Evolutionary conservation across 2,329 filamentous ascomycete genomes (phyloP), one percentile per base, ranked within the genome.

Genomic region (Hypoxylon sp.): DNA sequence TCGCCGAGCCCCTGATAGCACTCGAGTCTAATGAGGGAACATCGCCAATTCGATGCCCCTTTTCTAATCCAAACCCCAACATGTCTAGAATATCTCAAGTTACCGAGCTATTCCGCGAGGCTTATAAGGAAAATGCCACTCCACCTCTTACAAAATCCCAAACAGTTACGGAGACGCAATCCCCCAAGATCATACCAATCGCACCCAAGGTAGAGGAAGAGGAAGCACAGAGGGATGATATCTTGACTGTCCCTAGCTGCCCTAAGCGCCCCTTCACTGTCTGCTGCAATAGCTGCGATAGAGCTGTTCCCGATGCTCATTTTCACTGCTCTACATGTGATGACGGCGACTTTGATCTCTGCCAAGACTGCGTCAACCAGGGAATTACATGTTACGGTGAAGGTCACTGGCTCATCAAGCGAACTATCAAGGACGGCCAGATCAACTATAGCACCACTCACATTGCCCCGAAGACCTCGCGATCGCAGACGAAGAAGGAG

Each of bases 301-400:
- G 84, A 67, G 88, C 90, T 45, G 93, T 98, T 75, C 87, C 91
- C 28, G 90, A 93, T 73, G 87, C 89, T 56, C 95, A 99, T 81
- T 99, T 93, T 80, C 96, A 99, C 82, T 99, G 97, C 84, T 92
- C 92, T 72, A 93, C 92, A 63, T 99, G 96, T 78, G 93, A 98
- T 71, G 89, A 91, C 63, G 96, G 95, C 43, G 96, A 99, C 79
- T 99, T 94, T 75, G 96, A 99, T 77, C 87, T 99, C 30, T 99
- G 97, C 84, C 86, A 90, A 70, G 80, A 84, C 5, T 99, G 96
- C 75, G 89, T 98, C 51, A 86, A 90, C 53, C 82, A 85, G 45
- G 94, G 94, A 69, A 85, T 91, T 63, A 87, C 92, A 43, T 99
- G 97, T 83, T 87, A 90, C 69, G 90, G 90, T 63, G 87, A 90